Base-by-base conservation (phyloP, 352 stramenopile genomes). In the Pythium oligandrum region DNA sequence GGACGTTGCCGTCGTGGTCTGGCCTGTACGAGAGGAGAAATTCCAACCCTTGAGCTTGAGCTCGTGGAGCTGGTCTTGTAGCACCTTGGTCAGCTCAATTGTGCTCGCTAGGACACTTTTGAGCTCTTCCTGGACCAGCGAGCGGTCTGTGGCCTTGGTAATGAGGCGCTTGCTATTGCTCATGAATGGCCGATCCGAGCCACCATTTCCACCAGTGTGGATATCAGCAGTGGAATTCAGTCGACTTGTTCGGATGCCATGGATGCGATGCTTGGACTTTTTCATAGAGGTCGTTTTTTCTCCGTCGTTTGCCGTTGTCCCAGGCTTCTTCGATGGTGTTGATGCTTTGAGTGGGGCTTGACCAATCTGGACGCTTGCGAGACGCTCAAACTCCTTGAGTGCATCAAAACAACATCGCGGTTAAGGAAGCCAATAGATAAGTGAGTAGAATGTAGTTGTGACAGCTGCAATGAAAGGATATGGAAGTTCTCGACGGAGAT, bases 11-110 rank as follows among this genome's bases (percentile, higher is more conserved):
- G 17, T 26, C 17, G 17, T 26, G 17, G 51, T 12, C 12, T 63
- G 33, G 63, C 35, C 40, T 11, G 40, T 49, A 9, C 63, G 63
- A 12, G 62, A 66, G 2, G 73, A 64, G 10, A 88, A 82, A 60
- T 88, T 88, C 79, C 79, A 90, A 34, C 75, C 75, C 44, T 88
- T 88, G 56, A 90, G 69, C 70, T 85, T 88, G 60, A 90, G 75
- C 63, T 90, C 79, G 53, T 88, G 72, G 10, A 90, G 68, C 53
- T 90, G 79, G 42, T 88, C 75, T 52, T 90, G 79, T 3, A 90
- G 67, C 38, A 81, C 69, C 50, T 84, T 90, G 2, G 79, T 79
- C 30, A 90, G 62, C 46, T 84, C 75, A 17, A 90, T 86, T 8
- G 79, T 88, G 38, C 68, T 70, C 36, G 70, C 71, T 31, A 90